Percentiles rank a stretch among this genome's conserved stretches.
Conservation (phyloP, 2,329 filamentous ascomycete species). For the Fusarium stilboides region DNA sequence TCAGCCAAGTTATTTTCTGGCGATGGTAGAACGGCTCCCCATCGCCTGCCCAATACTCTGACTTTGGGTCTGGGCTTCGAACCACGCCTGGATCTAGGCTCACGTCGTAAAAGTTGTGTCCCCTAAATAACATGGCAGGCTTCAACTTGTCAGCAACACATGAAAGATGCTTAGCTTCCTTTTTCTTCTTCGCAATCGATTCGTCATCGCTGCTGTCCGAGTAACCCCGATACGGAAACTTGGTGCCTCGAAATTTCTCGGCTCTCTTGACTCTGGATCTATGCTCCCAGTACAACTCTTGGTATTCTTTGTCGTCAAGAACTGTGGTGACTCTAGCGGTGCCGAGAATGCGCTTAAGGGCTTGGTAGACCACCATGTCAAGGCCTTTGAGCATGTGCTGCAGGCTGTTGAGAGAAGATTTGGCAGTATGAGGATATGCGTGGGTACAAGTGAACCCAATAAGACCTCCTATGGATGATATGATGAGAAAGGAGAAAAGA, state of each 20-base stretch:
- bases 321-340: conserved; percentile 11
- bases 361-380: conserved; percentile 60
- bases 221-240: too few relatives aligned
- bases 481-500: accelerated
- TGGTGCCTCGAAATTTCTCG: too few relatives aligned
- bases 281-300: background rate
- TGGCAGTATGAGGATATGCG: conserved; percentile 61
- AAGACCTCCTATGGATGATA: conserved; percentile 54
- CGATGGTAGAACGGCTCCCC: background rate
- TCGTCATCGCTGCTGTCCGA: too few relatives aligned
- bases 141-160: too few relatives aligned
- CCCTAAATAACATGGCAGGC: too few relatives aligned
- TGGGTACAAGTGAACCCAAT: conserved; percentile 64
- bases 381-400: conserved; percentile 61
- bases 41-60: too few relatives aligned
- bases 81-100: background rate
- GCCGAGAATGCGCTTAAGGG: conserved; percentile 22
- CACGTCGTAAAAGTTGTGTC: accelerated
- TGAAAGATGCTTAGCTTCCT: too few relatives aligned
- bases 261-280: too few relatives aligned
- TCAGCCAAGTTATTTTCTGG: conserved; percentile 25
- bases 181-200: too few relatives aligned
- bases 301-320: conserved; percentile 6
- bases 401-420: conserved; percentile 40
- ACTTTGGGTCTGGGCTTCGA: too few relatives aligned